Base-by-base conservation (phyloP, 2,329 filamentous ascomycete genomes). In the Lojkania enalia region DNA sequence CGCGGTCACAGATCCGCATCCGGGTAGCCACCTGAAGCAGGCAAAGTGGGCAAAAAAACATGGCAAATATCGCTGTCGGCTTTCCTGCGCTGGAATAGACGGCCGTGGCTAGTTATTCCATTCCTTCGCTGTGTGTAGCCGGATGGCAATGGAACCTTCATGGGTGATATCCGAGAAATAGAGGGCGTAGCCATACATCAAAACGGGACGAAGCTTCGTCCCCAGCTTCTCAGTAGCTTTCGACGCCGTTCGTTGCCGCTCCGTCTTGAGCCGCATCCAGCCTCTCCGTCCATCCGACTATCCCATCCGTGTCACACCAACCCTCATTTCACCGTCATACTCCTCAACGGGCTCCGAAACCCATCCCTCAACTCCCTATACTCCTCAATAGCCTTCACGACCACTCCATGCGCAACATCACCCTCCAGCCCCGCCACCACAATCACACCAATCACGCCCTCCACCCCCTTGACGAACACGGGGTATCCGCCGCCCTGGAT, bases 401-500 rank as follows among this genome's bases (percentile, higher is more conserved):
- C 83, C 27, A 90, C 80, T 6, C 82, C 82, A 68, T 94, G 88
- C 67, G 91, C 87, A 71, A 90, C 80, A 57, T 87, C 77, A 69
- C 90, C 85, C 73, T 84, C 86, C 66, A 92, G 67, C 3, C 88
- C 88, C 60, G 83, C 87, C 1, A 92, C 85, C 14, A 90, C 82
- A 18, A 90, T 82, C 1, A 89, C 84, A 0, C 81, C 88, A 6
- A 90, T 83, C 2, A 90, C 72, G 0, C 87, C 88, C 71, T 91
- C 87, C 1, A 91, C 86, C 0, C 86, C 86, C 41, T 73, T 73
- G 5, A 92, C 87, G 5, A 82, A 77, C 21, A 92, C 79, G 0
- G 88, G 88, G 51, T 88, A 82, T 0, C 78, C 88, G 16, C 88
- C 88, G 0, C 88, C 88, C 67, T 91, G 87, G 50, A 90, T 87